Base-by-base conservation (phyloP, 768 basidiomycete genomes). In the Hericium coralloides region DNA sequence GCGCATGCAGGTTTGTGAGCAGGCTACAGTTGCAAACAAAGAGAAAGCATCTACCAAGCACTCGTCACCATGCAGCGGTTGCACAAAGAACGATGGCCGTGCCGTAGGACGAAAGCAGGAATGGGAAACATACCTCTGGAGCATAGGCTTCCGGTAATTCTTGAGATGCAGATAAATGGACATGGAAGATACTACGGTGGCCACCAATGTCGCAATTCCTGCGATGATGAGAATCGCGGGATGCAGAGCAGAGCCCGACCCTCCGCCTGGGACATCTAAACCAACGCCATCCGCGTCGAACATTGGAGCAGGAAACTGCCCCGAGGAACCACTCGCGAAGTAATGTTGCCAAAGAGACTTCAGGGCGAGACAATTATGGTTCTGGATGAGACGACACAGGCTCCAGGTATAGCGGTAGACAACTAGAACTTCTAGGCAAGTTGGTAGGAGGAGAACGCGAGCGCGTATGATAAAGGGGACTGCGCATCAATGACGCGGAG, bases 151-250 rank as follows among this genome's bases (percentile, higher is more conserved):
- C 57, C 91, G 75, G 66, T 95, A 95, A 68, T 90, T 93, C 68
- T 88, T 84, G 56, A 95, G 74, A 56, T 95, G 93, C 3, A 90
- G 75, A 64, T 78, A 80, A 60, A 95, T 92, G 2, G 89, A 89
- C 66, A 80, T 76, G 20, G 79, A 76, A 10, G 89, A 88, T 22
- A 94, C 80, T 2, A 80, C 59, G 12, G 91, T 91, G 0, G 92
- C 88, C 37, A 89, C 67, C 3, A 83, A 54, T 0, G 91, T 84
- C 5, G 78, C 83, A 18, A 84, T 52, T 2, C 85, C 89, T 0
- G 90, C 75, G 20, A 83, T 65, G 22, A 77, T 61, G 45, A 94
- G 79, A 26, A 94, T 77, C 9, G 66, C 65, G 8, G 70, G 76
- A 60, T 39, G 74, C 66, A 63, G 82, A 75, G 52, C 83, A 67